Base-by-base conservation (phyloP, 169 alveolate genomes). In the Eimeria acervulina region DNA sequence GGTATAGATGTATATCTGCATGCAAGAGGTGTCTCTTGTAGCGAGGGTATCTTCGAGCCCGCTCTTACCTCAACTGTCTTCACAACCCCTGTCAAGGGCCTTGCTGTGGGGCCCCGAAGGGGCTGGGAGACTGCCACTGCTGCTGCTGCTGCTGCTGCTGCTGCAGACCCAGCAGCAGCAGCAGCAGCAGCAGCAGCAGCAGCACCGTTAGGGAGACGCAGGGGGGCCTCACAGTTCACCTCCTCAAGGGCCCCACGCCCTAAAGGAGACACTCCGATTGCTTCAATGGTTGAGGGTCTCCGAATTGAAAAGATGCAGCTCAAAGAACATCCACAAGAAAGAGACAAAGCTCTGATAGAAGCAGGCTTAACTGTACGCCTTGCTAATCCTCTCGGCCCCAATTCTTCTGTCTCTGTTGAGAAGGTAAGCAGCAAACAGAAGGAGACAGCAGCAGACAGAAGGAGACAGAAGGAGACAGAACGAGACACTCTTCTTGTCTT, bases 351-450 rank as follows among this genome's bases (percentile, higher is more conserved):
- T 1, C 31, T 3, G 19, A 3, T 68, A 17, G 21, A 2, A 13
- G 80, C 80, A 47, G 19, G 12, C 5, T 47, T 47, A 47, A 47
- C 55, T 47, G 12, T 47, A 47, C 55, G 55, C 12, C 7, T 70
- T 1, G 81, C 81, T 5, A 70, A 70, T 19, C 81, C 81, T 70
- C 81, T 70, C 21, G 81, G 81, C 15, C 81, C 38, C 26, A 70
- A 70, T 40, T 70, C 81, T 40, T 40, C 81, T 31, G 42, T 70
- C 36, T 31, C 44, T 19, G 42, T 70, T 36, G 42, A 70, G 7
- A 5, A 70, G 81, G 81, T 70, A 13, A 13, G 26, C 15, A 13
- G 55, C 15, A 7, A 8, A 7, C 66, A 47, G 5, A 47, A 7
- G 5, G 12, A 47, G 5, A 47, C 12, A 47, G 19, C 5, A 7